Evolutionary conservation across 306 rosid genomes (phyloP).

Genomic region (Castanea crenata): DNA sequence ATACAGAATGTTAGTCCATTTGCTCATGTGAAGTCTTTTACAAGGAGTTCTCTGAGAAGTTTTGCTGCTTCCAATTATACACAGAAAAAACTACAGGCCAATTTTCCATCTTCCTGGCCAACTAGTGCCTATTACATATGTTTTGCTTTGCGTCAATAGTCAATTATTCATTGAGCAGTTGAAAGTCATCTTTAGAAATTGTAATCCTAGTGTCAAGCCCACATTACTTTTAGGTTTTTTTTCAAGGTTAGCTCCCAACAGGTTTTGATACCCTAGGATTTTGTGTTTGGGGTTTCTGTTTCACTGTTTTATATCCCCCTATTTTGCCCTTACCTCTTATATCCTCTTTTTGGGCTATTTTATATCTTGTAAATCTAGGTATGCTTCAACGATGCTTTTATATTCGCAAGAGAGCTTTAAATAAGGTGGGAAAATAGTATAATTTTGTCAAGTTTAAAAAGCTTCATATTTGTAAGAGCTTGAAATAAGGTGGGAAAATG

Average conservation of each 20-base stretch:
- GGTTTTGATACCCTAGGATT: constrained; percentile 59
- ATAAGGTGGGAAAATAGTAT: constrained; percentile 73
- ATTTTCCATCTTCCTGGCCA: constrained; percentile 25
- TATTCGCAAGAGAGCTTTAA: constrained; percentile 62
- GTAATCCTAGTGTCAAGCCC: constrained; percentile 36
- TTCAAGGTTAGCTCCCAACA: constrained; percentile 69
- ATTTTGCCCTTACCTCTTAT: neutral
- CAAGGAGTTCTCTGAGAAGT: neutral
- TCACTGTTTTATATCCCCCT: constrained; percentile 23
- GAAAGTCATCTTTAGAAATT: constrained; percentile 31
- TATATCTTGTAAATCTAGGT: constrained; percentile 75
- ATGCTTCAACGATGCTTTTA: constrained; percentile 47
- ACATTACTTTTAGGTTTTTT: constrained; percentile 45
- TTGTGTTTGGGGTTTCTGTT: constrained; percentile 51
- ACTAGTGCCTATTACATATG: constrained; percentile 17
- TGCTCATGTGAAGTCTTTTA: constrained; percentile 9
- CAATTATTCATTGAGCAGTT: constrained; percentile 42
- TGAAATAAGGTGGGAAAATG: constrained; percentile 68
- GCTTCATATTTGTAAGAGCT: constrained; percentile 11
- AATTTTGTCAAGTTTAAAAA: constrained; percentile 49
- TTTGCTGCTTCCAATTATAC: constrained; percentile 25
- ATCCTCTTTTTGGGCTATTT: constrained; percentile 42
- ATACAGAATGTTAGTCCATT: constrained; percentile 41
- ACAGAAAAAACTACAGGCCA: constrained; percentile 34
- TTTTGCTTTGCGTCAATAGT: constrained; percentile 38